Base-by-base conservation (phyloP, 2,329 filamentous ascomycete genomes). In the Colletotrichum musae region DNA sequence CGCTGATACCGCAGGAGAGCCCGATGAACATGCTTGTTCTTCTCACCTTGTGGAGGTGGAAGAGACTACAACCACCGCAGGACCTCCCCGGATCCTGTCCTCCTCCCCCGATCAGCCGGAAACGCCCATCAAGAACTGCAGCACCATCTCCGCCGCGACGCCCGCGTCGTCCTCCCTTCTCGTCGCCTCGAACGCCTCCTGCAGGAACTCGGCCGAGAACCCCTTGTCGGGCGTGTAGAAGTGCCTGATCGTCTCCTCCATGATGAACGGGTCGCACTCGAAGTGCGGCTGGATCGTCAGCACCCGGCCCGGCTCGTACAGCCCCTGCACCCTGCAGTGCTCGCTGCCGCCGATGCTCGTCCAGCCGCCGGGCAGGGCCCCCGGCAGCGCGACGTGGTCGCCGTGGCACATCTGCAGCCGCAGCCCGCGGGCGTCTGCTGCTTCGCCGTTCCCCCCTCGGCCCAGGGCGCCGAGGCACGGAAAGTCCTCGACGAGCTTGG, bases 351-450 rank as follows among this genome's bases (percentile, higher is more conserved):
- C 84, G 2, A 86, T 75, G 53, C 81, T 82, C 10, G 80, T 71
- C 63, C 80, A 80, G 45, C 76, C 79, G 10, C 76, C 70, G 3
- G 84, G 84, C 2, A 81, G 77, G 24, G 79, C 28, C 4, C 7
- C 16, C 13, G 64, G 45, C 3, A 67, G 45, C n/a, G 64, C 76
- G 63, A 77, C 76, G 32, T 84, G 81, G 50, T 84, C 77, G 73
- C 86, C 84, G 54, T 80, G 80, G 69, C 86, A 84, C 82, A 86
- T 85, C 68, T 86, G 84, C 24, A 85, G 82, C 21, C 79, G 57
- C 2, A 28, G 57, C 56, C 75, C 78, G 32, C 16, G 39, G 4
- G 28, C 18, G 18, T 18, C 18, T 18, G 18, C 2, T 2, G 26
- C 28, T 5, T 45, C 36, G 10, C 43, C 16, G 10, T n/a, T 9